Base-by-base conservation (phyloP, 1,139 yeast genomes). In the Yamadazyma membranifaciens region DNA sequence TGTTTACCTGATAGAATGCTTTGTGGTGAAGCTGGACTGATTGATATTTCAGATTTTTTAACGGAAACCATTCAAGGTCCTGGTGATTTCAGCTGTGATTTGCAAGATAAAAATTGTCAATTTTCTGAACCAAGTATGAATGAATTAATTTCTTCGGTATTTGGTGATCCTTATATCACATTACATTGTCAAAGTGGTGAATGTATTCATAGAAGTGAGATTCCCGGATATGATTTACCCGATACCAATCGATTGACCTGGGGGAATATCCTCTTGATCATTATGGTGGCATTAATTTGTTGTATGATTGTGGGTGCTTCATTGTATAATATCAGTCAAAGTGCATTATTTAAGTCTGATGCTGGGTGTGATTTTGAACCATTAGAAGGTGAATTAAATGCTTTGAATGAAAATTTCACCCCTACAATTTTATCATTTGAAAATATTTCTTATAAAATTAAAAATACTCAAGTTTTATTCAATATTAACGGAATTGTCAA, bases 111-210 rank as follows among this genome's bases (percentile, higher is more conserved):
- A 33, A 63, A 69, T 34, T 92, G 98, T 66, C 72, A 74, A 40
- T 92, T 92, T 57, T 83, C 92, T 3, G 98, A 92, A 59, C 98
- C 98, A 31, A 83, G 95, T 44, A 92, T 92, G 98, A 87, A 92
- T 62, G 95, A 87, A 48, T 75, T 92, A 55, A 92, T 92, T 45
- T 74, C 81, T 45, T 81, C 88, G 12, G 95, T 92, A 3, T 92
- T 92, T 65, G 98, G 98, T 12, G 98, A 92, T 58, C 87, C 91
- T 1, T 78, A 80, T 52, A 92, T 92, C 54, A 84, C 92, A 1
- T 68, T 92, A 42, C 72, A 77, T 38, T 92, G 98, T 63, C 65
- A 67, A 11, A 80, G 96, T 1, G 92, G 96, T 39, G 98, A 92
- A 61, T 92, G 98, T 70, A 55, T 92, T 30, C 98, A 92, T 59